Percentiles rank a stretch among this genome's conserved stretches.
phyloP scores from a whole-genome alignment of 768 basidiomycete species.

The Russula virescens region DNA sequence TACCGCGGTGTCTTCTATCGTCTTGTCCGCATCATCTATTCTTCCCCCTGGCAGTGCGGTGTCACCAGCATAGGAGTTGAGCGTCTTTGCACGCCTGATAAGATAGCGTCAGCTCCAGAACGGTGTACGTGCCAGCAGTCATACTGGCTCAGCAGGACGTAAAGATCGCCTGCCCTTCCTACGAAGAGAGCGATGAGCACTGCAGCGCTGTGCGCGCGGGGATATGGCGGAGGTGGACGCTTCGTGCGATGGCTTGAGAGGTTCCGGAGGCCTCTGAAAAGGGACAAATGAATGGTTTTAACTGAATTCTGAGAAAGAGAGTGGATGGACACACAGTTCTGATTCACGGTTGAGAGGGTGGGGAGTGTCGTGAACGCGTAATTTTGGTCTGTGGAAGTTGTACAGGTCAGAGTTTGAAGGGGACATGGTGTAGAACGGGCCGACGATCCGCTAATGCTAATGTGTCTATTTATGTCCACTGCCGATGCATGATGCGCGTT shows the following conservation, averaged over 20 bases:
- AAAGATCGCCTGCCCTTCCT: constrained; percentile 75
- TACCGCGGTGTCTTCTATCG: constrained; percentile 78
- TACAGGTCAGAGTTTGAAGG: constrained; percentile 21
- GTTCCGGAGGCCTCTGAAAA: constrained; percentile 15
- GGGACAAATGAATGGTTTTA: background rate
- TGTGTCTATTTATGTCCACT: too few species aligned
- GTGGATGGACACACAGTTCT: constrained; percentile 12
- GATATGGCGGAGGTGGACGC: constrained; percentile 34
- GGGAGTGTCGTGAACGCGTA: constrained; percentile 20
- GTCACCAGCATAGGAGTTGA: constrained; percentile 79
- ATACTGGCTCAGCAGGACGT: constrained; percentile 79
- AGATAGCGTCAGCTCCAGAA: background rate
- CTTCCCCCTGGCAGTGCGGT: constrained; percentile 87
- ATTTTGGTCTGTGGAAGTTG: constrained; percentile 23
- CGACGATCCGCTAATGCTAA: background rate
- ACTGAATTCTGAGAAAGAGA: background rate
- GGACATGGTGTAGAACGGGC: background rate
- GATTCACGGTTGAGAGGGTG: constrained; percentile 24
- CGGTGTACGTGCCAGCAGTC: constrained; percentile 27
- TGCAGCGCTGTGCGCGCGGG: constrained; percentile 59
- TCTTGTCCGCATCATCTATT: constrained; percentile 59
- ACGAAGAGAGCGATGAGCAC: constrained; percentile 84
- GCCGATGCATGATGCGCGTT: too few species aligned
- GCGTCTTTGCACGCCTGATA: constrained; percentile 60
- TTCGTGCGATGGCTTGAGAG: constrained; percentile 14